Conservation (phyloP, 176 grass and related monocot species). For the Aegilops umbellulata region DNA sequence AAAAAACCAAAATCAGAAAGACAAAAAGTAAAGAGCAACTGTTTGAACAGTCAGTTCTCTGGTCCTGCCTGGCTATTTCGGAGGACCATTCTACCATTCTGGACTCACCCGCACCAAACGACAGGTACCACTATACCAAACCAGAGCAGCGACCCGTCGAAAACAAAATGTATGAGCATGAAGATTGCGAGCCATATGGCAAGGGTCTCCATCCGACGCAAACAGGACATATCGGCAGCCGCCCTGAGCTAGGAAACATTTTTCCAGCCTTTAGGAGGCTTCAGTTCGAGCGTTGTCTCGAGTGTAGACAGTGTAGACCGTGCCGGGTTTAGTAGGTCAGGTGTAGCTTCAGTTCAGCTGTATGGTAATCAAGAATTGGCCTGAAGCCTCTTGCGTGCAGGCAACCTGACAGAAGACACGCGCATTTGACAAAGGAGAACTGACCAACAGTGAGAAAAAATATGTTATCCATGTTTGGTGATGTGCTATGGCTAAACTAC, state of each 20-base stretch:
- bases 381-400: neutral
- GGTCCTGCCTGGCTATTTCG: constrained; percentile 12
- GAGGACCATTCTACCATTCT: neutral
- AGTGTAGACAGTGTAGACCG: neutral
- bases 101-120: constrained; percentile 41
- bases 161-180: neutral
- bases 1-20: neutral
- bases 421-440: neutral
- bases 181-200: neutral
- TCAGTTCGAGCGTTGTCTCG: constrained; percentile 1
- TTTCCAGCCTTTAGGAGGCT: neutral
- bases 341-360: neutral
- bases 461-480: neutral
- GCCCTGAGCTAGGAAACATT: constrained; percentile 29
- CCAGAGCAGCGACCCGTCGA: neutral
- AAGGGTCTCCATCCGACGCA: neutral
- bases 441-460: neutral
- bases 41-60: neutral
- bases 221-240: constrained; percentile 6
- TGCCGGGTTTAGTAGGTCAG: neutral
- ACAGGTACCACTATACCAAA: constrained; percentile 8
- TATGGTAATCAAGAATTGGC: neutral
- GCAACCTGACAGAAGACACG: neutral
- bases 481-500: neutral
- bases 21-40: neutral